A percentile compares a stretch with the other conserved stretches of the same genome.
These are phyloP conservation scores for Komagataella pseudopastoris DNA, from an alignment of 805 yeast species.

Conservation along the genomic window DNA sequence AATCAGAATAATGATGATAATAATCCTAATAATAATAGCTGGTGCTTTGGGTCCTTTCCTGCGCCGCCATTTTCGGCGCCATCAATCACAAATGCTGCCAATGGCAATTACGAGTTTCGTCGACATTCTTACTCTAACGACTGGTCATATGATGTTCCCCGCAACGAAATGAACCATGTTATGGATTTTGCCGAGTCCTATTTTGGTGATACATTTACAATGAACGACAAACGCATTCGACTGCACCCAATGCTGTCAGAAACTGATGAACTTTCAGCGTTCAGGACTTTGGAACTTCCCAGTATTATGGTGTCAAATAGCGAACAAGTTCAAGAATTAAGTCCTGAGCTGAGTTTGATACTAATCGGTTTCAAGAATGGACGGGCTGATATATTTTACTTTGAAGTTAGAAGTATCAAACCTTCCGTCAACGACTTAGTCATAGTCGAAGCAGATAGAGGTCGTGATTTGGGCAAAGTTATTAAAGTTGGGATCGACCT, in stretches of 20 bases:
- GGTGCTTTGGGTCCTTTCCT: neutral
- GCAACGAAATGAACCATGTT: neutral
- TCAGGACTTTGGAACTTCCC: neutral
- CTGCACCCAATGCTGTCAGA: neutral
- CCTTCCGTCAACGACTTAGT: conserved; percentile 52
- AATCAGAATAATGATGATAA: neutral
- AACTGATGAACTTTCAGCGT: neutral
- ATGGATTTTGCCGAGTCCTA: neutral
- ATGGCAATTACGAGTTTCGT: neutral
- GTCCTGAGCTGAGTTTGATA: conserved; percentile 26
- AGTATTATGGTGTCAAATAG: neutral
- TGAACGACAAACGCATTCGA: neutral
- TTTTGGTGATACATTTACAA: neutral
- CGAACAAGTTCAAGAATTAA: neutral
- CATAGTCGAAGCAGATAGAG: conserved; percentile 76
- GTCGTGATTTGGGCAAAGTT: conserved; percentile 62
- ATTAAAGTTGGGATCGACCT: conserved; percentile 40
- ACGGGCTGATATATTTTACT: conserved; percentile 63
- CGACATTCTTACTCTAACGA: neutral
- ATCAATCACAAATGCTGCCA: neutral
- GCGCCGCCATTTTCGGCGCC: neutral
- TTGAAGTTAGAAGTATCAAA: conserved; percentile 19
- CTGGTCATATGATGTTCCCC: neutral
- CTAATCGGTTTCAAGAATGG: conserved; percentile 70
- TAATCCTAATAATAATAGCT: neutral